Evolutionary conservation across 129 eudicot genomes (phyloP).

Genomic region (Saposhnikovia divaricata): DNA sequence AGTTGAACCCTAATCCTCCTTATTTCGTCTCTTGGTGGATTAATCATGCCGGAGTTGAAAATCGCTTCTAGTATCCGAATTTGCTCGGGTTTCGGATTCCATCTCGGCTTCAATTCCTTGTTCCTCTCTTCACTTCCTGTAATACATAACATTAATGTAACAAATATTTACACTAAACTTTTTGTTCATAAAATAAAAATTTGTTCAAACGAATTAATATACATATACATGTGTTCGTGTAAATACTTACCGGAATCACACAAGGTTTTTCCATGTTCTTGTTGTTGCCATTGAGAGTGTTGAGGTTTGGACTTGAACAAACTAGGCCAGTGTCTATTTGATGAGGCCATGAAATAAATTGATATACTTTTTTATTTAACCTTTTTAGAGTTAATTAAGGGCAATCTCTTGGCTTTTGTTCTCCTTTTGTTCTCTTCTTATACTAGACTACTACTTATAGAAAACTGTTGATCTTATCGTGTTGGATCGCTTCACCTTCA

Average conservation of each 20-base stretch:
- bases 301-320: constrained; percentile 85
- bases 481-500: background rate
- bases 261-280: constrained; percentile 31
- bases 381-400: background rate
- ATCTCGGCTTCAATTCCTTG: constrained; percentile 94
- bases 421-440: background rate
- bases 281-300: constrained; percentile 53
- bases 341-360: constrained; percentile 45
- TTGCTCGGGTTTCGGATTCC: constrained; percentile 98
- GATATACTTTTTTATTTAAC: no score
- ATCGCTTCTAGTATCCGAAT: constrained; percentile 86
- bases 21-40: constrained; percentile 93
- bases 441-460: background rate
- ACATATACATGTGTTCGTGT: no score
- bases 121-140: constrained; percentile 44
- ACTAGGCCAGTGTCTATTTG: constrained; percentile 99
- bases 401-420: background rate
- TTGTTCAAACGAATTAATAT: background rate
- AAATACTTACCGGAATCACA: constrained; percentile 29
- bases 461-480: background rate
- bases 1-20: constrained; percentile 63
- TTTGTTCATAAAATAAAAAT: no score
- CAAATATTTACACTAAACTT: no score
- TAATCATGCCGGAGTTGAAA: constrained; percentile 89
- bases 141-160: background rate